Evolutionary conservation across 257 asterid genomes (phyloP).

Genomic region (Solanum paucissectum): DNA sequence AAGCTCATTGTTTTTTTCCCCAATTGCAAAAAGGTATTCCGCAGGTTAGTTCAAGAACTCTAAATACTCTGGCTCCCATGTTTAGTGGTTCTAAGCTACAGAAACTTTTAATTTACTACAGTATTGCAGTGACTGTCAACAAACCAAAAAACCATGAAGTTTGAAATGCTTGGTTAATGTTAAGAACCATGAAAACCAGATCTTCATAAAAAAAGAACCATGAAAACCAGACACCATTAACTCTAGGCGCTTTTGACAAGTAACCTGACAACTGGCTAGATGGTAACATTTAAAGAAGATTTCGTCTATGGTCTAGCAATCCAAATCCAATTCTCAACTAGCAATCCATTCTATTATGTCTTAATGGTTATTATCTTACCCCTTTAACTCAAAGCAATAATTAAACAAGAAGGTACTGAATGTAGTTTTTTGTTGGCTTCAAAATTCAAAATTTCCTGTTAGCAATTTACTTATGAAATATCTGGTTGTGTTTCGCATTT

Average conservation of each 20-base stretch:
- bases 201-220: not conserved
- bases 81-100: not conserved
- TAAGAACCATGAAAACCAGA: not conserved
- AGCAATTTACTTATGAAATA: not conserved
- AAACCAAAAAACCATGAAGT: not conserved
- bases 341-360: not conserved
- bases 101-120: not conserved
- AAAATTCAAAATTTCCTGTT: not conserved
- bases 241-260: not conserved
- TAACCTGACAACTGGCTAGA: not conserved
- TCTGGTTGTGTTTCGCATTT: not conserved
- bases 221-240: not conserved
- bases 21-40: not conserved
- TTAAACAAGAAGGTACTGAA: not conserved
- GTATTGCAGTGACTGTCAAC: not conserved
- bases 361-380: not conserved
- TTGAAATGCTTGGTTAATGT: not conserved
- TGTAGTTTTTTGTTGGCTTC: not conserved
- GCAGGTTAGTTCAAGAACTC: not conserved
- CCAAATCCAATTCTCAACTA: not conserved
- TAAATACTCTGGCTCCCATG: not conserved
- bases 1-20: not conserved
- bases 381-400: not conserved
- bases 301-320: not conserved
- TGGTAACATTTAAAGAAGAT: not conserved